Base-by-base conservation (phyloP, 2,329 filamentous ascomycete species). In the Didymella keratinophila region DNA sequence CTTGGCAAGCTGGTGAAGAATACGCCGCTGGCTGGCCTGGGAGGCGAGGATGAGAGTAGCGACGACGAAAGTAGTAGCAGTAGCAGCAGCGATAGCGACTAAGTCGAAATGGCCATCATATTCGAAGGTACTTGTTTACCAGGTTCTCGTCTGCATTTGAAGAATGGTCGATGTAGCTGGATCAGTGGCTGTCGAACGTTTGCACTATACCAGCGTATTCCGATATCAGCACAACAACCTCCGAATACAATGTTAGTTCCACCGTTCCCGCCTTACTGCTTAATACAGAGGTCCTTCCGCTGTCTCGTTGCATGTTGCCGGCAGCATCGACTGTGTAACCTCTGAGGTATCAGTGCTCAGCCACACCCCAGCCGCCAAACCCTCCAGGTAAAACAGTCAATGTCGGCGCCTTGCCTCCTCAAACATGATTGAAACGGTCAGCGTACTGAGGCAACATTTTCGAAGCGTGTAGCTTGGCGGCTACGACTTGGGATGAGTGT, bases 41-140 rank as follows among this genome's bases (percentile, higher is more conserved):
- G 50, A 16, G 21, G n/a, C 8, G 43, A 41, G 9, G 55, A 58
- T 10, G 52, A 55, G n/a, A 65, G 60, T 41, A 47, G 48, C 10
- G 58, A 65, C 1, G 61, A 62, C n/a, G 45, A 32, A 14, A 59
- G 50, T 11, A 64, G 62, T 47, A 60, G 56, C 23, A 62, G 56
- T 25, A 60, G 56, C 20, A 54, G 51, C 14, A 61, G 58, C 36
- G 55, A 63, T 16, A 58, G 56, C n/a, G 32, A 58, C 18, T 58
- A 14, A 52, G 10, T 10, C 18, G 11, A 21, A 78, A 20, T 1
- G 8, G 36, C 7, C 36, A 20, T 6, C n/a, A 9, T 3, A 39
- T 20, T 20, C 5, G 3, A 11, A 20, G n/a, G 18, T 6, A 18
- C 18, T 20, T 10, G 2, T n/a, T 2, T 9, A 36, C 16, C 16